Evolutionary conservation across 1,284 basidiomycete species (phyloP).

Genomic region (Cutaneotrichosporon cutaneum): DNA sequence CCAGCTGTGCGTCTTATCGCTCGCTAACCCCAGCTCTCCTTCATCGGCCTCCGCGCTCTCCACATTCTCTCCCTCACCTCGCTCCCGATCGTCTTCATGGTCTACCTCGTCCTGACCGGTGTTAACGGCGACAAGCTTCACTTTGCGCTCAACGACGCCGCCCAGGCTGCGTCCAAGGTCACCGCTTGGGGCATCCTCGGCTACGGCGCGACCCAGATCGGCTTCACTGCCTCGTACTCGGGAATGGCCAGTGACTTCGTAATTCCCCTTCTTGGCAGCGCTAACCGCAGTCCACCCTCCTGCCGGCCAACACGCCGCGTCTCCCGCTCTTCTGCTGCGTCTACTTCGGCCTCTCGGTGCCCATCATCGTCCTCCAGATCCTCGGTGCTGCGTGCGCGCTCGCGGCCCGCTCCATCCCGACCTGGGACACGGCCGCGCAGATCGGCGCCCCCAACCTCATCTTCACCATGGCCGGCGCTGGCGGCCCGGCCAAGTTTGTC

Average conservation of each 20-base stretch:
- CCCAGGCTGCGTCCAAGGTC: conserved; percentile 34
- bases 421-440: conserved; percentile 63
- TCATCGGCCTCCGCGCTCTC: conserved; percentile 56
- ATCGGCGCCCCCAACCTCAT: conserved; percentile 72
- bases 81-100: conserved; percentile 61
- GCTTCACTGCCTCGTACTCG: conserved; percentile 48
- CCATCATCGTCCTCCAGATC: conserved; percentile 67
- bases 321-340: conserved; percentile 64
- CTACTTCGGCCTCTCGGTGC: conserved; percentile 70
- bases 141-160: conserved; percentile 32
- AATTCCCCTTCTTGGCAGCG: conserved; percentile 40
- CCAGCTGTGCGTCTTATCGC: too few species aligned
- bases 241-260: conserved; percentile 48
- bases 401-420: conserved; percentile 60
- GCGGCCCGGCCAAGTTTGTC: conserved; percentile 73
- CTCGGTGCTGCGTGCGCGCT: conserved; percentile 63
- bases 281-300: conserved; percentile 53
- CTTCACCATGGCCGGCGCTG: conserved; percentile 65
- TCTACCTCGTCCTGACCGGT: conserved; percentile 72
- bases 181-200: conserved; percentile 43
- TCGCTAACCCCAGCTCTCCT: conserved; percentile 50
- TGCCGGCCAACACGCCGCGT: conserved; percentile 45
- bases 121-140: conserved; percentile 62
- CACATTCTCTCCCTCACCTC: conserved; percentile 49
- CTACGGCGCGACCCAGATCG: conserved; percentile 46